Percentiles rank a stretch among this genome's conserved stretches.
These are phyloP conservation scores for Mortierella sp. DNA, from an alignment of 371 early-diverging fungal species.

Conservation along the genomic window DNA sequence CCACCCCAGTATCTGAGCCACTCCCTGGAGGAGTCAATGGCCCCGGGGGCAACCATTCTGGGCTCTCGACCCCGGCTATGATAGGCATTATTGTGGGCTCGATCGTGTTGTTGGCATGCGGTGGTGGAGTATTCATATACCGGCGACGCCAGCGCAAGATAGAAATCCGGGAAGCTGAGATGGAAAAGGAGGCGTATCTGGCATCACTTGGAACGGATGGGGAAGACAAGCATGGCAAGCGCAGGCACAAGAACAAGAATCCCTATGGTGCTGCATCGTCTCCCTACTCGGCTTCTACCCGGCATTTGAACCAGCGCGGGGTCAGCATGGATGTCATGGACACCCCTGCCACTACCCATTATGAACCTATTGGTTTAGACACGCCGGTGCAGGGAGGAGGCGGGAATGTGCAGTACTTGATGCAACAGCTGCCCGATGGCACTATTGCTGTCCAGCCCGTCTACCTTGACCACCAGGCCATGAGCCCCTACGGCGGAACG, in stretches of 20 bases:
- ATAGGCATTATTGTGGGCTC: conserved; percentile 27
- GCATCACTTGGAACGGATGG: conserved; percentile 25
- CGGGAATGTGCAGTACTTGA: conserved; percentile 40
- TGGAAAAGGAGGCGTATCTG: conserved; percentile 41
- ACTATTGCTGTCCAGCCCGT: conserved; percentile 54
- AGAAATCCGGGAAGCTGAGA: conserved; percentile 31
- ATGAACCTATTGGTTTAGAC: conserved; percentile 13
- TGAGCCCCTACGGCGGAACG: conserved; percentile 3
- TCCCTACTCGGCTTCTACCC: conserved; percentile 29
- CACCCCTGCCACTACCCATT: conserved; percentile 17
- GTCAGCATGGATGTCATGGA: not conserved
- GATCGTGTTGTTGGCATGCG: conserved; percentile 1
- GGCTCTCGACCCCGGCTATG: conserved; percentile 26
- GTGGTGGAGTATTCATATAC: conserved; percentile 22
- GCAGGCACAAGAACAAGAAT: conserved; percentile 17
- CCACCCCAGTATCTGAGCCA: conserved; percentile 22
- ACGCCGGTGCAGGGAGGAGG: not conserved
- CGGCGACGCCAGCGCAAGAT: conserved; percentile 28
- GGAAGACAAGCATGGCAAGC: not conserved
- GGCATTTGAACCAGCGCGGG: conserved; percentile 15
- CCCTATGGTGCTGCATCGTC: conserved; percentile 23
- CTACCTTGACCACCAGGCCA: conserved; percentile 41
- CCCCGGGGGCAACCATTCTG: not conserved
- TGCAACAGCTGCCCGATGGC: conserved; percentile 53
- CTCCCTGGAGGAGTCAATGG: conserved; percentile 5